Base-by-base conservation (phyloP, 2,329 filamentous ascomycete genomes). In the Penicillium sp. region DNA sequence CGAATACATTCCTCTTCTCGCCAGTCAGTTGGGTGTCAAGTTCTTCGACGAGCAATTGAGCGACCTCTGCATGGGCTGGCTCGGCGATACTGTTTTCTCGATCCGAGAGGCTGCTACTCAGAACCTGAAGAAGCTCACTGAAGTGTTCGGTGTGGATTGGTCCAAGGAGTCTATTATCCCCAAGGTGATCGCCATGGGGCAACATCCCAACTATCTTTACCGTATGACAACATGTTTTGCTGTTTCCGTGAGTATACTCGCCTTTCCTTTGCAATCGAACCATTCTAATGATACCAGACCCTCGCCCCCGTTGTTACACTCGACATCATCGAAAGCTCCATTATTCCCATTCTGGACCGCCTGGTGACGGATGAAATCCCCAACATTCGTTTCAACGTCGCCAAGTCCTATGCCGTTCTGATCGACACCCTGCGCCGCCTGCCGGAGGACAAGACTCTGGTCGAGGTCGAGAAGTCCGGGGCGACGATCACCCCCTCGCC, bases 211-310 rank as follows among this genome's bases (percentile, higher is more conserved):
- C 78, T 99, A 99, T 73, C 87, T 99, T 47, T 99, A 99, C 82
- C 85, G 94, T 71, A 99, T 99, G 94, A 99, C 94, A 9, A 99
- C 94, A n/a, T 97, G 92, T 78, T 99, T 99, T 73, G 94, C 94
- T 56, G 95, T 99, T 62, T 92, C 91, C 64, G 94, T 99, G 82
- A 80, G 89, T 82, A 28, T 3, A 18, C 10, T 35, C 18, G 16
- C 5, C 3, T n/a, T 43, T 39, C 30, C 28, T 38, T 35, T n/a
- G 25, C 36, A 3, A 20, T 11, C 51, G 59, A 52, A 57, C 44
- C 28, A 41, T 50, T 46, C 60, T 70, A 64, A 75, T 61, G 56
- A 59, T 35, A 53, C 44, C 62, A 99, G 94, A 99, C 92, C 22
- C 85, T 99, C 57, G 89, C 94, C 27, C 89, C 89, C 28, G 95